Conservation (phyloP, 805 yeast species). For the Yueomyces sinensis region DNA sequence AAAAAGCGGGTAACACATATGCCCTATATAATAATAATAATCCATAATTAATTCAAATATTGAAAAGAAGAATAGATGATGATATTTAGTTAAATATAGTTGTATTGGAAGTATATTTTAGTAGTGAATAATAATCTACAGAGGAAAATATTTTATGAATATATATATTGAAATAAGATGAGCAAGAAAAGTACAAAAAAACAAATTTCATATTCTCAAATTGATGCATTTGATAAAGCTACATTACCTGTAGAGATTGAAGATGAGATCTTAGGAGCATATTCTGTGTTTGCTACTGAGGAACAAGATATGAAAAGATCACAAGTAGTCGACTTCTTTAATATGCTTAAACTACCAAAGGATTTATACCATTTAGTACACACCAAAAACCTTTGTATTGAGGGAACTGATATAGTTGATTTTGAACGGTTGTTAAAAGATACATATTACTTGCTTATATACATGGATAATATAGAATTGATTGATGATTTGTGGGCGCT, state of each 20-base stretch:
- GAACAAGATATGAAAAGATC: slow-evolving; percentile 25
- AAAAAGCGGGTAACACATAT: too few relatives aligned
- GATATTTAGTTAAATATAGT: too few relatives aligned
- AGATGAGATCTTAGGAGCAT: slow-evolving; percentile 31
- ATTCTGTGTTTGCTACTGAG: slow-evolving; percentile 28
- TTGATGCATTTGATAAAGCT: slow-evolving; percentile 20
- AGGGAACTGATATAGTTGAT: slow-evolving; percentile 33
- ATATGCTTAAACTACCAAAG: slow-evolving; percentile 21
- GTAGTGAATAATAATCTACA: too few relatives aligned
- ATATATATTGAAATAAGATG: too few relatives aligned
- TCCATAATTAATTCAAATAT: too few relatives aligned
- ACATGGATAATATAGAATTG: slow-evolving; percentile 25
- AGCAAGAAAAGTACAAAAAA: too few relatives aligned
- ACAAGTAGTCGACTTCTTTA: slow-evolving; percentile 21
- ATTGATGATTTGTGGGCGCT: slow-evolving; percentile 32
- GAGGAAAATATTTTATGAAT: too few relatives aligned
- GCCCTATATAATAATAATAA: too few relatives aligned
- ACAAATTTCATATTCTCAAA: too few relatives aligned
- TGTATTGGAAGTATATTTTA: too few relatives aligned
- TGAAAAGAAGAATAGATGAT: too few relatives aligned
- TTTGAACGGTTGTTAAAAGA: slow-evolving; percentile 31
- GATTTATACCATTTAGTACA: slow-evolving; percentile 20
- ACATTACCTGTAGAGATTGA: slow-evolving; percentile 31
- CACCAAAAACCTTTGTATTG: slow-evolving; percentile 22
- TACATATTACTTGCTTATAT: slow-evolving; percentile 29